Conservation (phyloP, 768 basidiomycete genomes). For the Boletus coccyginus region DNA sequence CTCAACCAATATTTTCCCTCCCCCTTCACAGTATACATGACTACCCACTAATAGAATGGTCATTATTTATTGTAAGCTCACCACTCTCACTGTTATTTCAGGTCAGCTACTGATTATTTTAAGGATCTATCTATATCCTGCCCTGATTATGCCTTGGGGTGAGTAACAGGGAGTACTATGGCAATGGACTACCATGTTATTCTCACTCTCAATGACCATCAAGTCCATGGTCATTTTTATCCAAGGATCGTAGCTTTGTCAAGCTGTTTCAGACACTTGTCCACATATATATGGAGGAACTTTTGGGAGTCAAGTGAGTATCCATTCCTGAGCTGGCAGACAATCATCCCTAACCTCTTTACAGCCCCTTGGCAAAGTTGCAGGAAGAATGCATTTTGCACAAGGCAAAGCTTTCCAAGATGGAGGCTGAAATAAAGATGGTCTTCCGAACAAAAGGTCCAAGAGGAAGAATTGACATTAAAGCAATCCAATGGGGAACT, state of each 20-base stretch:
- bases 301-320: conserved; percentile 99
- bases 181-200: conserved; percentile 54
- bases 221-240: conserved; percentile 92
- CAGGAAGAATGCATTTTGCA: conserved; percentile 96
- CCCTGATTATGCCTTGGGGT: too few relatives aligned
- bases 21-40: too few relatives aligned
- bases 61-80: too few relatives aligned
- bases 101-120: too few relatives aligned
- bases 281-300: conserved; percentile 98
- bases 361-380: conserved; percentile 90
- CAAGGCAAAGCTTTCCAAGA: conserved; percentile 97
- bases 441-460: conserved; percentile 99
- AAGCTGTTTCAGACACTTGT: conserved; percentile 99
- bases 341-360: conserved; percentile 14
- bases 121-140: too few relatives aligned
- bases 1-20: too few relatives aligned
- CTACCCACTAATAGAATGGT: too few relatives aligned
- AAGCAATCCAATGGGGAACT: conserved; percentile 99
- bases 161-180: too few relatives aligned
- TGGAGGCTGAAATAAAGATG: conserved; percentile 99
- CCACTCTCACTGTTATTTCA: too few relatives aligned
- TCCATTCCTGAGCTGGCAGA: not conserved
- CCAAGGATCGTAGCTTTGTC: conserved; percentile 98
- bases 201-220: conserved; percentile 78
- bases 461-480: conserved; percentile 98